Conservation (phyloP, 2,329 filamentous ascomycete species). For the Claviceps sp. region DNA sequence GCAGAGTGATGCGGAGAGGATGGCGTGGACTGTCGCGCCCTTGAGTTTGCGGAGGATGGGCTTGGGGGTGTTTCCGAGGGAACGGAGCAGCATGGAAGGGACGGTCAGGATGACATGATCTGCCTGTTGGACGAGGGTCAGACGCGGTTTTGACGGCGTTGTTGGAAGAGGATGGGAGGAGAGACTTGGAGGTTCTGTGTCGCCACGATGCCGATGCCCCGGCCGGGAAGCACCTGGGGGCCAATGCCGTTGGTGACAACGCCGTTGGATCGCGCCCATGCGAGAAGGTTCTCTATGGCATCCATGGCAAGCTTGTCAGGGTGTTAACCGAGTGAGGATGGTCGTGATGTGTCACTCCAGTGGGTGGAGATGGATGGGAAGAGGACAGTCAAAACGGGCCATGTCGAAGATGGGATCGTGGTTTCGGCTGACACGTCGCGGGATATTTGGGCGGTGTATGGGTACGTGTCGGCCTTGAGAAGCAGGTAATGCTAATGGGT, state of each 20-base stretch:
- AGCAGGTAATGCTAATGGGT: too few species aligned
- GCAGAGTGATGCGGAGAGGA: slow-evolving; percentile 56
- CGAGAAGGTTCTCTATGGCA: slow-evolving; percentile 38
- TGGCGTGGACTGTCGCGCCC: slow-evolving; percentile 49
- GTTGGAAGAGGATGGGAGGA: background rate
- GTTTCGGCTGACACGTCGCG: background rate
- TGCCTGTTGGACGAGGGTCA: slow-evolving; percentile 13
- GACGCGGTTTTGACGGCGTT: too few species aligned
- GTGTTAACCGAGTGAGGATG: background rate
- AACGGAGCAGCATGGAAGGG: slow-evolving; percentile 49
- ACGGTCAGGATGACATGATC: slow-evolving; percentile 49
- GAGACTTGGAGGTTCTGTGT: slow-evolving; percentile 49
- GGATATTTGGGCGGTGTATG: too few species aligned
- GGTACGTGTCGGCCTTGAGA: too few species aligned
- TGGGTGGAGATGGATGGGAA: background rate
- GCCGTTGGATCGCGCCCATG: slow-evolving; percentile 54
- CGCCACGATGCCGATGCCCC: slow-evolving; percentile 68
- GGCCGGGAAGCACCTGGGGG: slow-evolving; percentile 53
- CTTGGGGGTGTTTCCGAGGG: slow-evolving; percentile 44
- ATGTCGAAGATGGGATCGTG: background rate
- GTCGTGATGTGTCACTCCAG: background rate
- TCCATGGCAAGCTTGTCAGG: slow-evolving; percentile 4
- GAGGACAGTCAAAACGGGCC: background rate
- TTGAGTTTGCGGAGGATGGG: slow-evolving; percentile 38
- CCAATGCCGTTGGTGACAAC: slow-evolving; percentile 54